Percentiles rank a stretch among this genome's conserved stretches.
Evolutionary conservation across 306 rosid species (phyloP).

Genomic region (Corylus americana): DNA sequence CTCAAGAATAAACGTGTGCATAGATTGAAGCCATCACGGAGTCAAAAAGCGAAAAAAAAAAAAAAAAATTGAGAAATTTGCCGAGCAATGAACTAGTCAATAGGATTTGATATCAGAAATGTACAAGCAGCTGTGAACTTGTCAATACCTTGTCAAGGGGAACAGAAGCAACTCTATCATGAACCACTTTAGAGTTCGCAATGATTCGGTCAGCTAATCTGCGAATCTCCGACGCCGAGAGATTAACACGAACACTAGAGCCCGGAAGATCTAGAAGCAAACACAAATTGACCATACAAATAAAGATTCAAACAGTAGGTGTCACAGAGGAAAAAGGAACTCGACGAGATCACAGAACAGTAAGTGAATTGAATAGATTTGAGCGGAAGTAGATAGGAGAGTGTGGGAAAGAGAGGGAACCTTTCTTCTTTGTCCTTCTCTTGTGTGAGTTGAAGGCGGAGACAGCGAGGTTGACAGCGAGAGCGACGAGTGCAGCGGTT

Average conservation of each 20-base stretch:
- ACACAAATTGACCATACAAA: not conserved
- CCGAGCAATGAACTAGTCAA: not conserved
- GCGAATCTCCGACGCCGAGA: conserved; percentile 78
- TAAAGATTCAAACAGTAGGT: not conserved
- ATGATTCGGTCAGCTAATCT: conserved; percentile 71
- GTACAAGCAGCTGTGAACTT: not conserved
- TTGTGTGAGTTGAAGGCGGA: conserved; percentile 51
- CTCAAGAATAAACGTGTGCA: not conserved
- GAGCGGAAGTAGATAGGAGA: conserved; percentile 16
- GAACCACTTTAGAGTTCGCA: conserved; percentile 70
- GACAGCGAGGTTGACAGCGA: conserved; percentile 67
- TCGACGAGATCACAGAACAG: not conserved
- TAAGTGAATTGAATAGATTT: no score
- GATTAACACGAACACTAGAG: conserved; percentile 52
- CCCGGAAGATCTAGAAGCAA: conserved; percentile 68
- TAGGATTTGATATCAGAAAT: conserved; percentile 2
- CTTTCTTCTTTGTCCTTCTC: conserved; percentile 58
- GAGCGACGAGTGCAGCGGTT: conserved; percentile 71
- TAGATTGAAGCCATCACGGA: not conserved
- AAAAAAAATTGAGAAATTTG: conserved; percentile 5
- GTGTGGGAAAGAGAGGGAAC: conserved; percentile 31
- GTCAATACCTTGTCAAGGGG: conserved; percentile 74
- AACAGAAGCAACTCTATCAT: conserved; percentile 75
- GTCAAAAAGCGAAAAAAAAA: conserved; percentile 16
- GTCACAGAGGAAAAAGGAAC: not conserved